Percentiles rank a stretch among this genome's conserved stretches.
Evolutionary conservation across 2,329 filamentous ascomycete species (phyloP).

Genomic region (Penicillium thymicola): DNA sequence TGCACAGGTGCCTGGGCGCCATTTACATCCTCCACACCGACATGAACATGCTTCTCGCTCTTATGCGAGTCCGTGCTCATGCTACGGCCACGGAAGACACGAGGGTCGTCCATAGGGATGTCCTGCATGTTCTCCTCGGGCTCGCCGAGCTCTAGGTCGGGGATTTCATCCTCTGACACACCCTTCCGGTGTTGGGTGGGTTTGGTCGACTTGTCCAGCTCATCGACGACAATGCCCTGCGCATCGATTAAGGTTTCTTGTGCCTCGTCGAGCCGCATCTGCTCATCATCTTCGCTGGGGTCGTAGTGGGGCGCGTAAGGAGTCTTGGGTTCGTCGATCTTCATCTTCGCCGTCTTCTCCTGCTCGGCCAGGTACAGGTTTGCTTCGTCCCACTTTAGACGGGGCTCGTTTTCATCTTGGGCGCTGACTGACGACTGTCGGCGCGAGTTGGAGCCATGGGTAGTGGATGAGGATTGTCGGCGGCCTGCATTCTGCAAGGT

Average conservation of each 20-base stretch:
- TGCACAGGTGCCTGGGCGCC: slow-evolving; percentile 37
- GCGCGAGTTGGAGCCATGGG: slow-evolving; percentile 62
- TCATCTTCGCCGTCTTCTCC: slow-evolving; percentile 94
- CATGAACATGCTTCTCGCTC: slow-evolving; percentile 74
- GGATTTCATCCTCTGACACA: slow-evolving; percentile 72
- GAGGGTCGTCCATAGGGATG: slow-evolving; percentile 37
- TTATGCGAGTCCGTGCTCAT: slow-evolving; percentile 41
- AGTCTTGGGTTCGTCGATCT: slow-evolving; percentile 98
- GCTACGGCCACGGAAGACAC: slow-evolving; percentile 44
- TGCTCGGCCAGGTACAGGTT: slow-evolving; percentile 97
- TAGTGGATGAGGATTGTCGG: slow-evolving; percentile 74
- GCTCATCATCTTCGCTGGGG: slow-evolving; percentile 79
- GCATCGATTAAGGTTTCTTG: slow-evolving; percentile 57
- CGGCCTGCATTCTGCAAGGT: slow-evolving; percentile 91
- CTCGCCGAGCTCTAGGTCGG: slow-evolving; percentile 86
- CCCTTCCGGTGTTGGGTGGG: slow-evolving; percentile 35
- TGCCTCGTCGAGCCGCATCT: slow-evolving; percentile 42
- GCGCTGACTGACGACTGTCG: slow-evolving; percentile 62
- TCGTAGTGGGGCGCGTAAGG: slow-evolving; percentile 93
- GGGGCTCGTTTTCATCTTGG: slow-evolving; percentile 61
- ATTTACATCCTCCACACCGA: slow-evolving; percentile 51
- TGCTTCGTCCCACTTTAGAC: slow-evolving; percentile 97
- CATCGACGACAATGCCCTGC: slow-evolving; percentile 66
- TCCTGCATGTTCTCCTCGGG: slow-evolving; percentile 68
- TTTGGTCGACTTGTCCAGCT: slow-evolving; percentile 55